Conservation (phyloP, 2,329 filamentous ascomycete genomes). For the Drechslerella dactyloides region DNA sequence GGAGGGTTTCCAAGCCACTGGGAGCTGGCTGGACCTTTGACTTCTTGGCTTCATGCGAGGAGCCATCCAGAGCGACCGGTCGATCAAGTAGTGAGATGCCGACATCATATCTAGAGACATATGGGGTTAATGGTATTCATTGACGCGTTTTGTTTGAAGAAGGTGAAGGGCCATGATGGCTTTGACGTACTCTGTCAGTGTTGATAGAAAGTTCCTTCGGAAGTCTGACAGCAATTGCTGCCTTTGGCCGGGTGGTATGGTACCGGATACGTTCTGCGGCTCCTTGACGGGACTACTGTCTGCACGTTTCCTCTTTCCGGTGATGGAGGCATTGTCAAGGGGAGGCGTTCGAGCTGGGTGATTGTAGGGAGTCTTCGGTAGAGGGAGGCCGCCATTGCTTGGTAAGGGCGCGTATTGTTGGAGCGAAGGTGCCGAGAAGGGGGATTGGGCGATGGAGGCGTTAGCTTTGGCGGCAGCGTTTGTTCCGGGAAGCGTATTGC, state of each 20-base stretch:
- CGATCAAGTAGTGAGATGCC: constrained; percentile 37
- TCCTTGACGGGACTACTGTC: constrained; percentile 48
- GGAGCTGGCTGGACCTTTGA: constrained; percentile 22
- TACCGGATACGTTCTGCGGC: constrained; percentile 7
- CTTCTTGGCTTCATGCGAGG: constrained; percentile 41
- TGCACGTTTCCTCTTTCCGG: constrained; percentile 43
- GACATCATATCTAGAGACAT: constrained; percentile 17
- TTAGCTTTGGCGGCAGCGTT: constrained; percentile 13
- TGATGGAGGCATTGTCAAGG: constrained; percentile 43
- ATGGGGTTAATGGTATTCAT: not conserved
- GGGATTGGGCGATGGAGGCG: constrained; percentile 14
- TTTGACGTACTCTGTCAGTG: constrained; percentile 29
- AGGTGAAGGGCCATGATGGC: not conserved
- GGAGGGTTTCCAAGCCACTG: constrained; percentile 31
- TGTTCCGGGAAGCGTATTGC: constrained; percentile 8
- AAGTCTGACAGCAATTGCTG: constrained; percentile 34
- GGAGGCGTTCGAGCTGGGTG: constrained; percentile 21
- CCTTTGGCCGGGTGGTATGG: constrained; percentile 28
- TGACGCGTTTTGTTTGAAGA: not conserved
- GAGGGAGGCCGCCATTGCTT: constrained; percentile 12
- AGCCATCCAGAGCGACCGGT: constrained; percentile 18
- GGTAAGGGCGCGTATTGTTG: constrained; percentile 10
- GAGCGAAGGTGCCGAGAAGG: constrained; percentile 12
- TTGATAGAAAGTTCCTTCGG: constrained; percentile 14
- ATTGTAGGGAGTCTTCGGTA: not conserved